Base-by-base conservation (phyloP, 2,329 filamentous ascomycete species). In the Sporothrix brunneoviolacea region DNA sequence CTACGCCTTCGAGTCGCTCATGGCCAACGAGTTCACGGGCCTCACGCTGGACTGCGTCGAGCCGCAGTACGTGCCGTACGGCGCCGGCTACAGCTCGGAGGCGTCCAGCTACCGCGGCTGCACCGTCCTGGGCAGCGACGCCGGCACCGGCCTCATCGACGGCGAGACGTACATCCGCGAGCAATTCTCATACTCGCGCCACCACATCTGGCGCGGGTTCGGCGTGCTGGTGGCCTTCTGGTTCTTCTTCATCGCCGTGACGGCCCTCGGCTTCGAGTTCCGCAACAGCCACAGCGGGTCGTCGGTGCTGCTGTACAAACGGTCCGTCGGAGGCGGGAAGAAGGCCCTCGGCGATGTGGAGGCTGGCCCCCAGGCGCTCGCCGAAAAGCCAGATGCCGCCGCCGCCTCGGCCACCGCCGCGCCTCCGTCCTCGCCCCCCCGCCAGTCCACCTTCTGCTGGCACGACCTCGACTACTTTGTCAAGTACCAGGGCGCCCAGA, bases 141-240 rank as follows among this genome's bases (percentile, higher is more conserved):
- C 38, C 2, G 3, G 10, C 4, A 30, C 28, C 3, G 53, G 53
- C 27, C 70, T 70, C 28, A 77, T 88, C 5, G 60, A 68, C 0
- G 84, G 84, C 0, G 69, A 74, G 36, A 62, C 61, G 12, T 88
- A 83, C 58, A 69, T 84, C 51, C 61, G 61, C 33, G 65, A 70
- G 3, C 70, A 65, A 4, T 84, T 78, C 56, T 7, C 13, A 3
- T 88, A 86, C 61, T 70, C 66, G 4, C 67, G 75, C 2, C 65
- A 68, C 1, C 76, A 88, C 57, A 67, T 83, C 8, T 88, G 84
- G 84, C 80, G 87, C 4, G 90, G 91, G 62, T 89, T 87, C 60
- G 87, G 84, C 28, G 82, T 91, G 4, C 67, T 93, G 1, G 8
- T 91, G 57, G 87, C 84, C 0, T 93, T 88, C 61, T 75, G 77